Evolutionary conservation across 257 asterid species (phyloP), one percentile per base, ranked within the genome.

Genomic region (Penstemon newberryi): DNA sequence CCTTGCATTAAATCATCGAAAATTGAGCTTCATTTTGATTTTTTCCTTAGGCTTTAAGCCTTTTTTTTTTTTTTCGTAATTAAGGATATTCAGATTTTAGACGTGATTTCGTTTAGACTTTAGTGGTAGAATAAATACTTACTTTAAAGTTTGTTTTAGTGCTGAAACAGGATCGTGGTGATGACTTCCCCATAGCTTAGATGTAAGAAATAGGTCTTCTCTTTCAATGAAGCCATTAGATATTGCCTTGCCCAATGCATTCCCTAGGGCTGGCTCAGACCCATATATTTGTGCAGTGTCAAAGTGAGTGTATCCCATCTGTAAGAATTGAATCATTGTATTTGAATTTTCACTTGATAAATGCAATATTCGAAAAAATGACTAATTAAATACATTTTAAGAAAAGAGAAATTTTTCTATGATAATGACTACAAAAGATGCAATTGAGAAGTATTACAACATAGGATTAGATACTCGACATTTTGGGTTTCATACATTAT

Each of bases 251-350:
- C 69, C 54, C 46, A 91, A 60, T 3, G 96, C 96, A 44, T 74
- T 80, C n/a, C 98, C 96, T 9, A 91, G 37, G 6, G 96, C 87
- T 0, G 80, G 77, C 73, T 92, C 96, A 0, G 98, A 92, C 4
- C 96, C 98, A 41, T 92, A 89, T 59, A 89, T 71, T 46, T 76
- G 87, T 0, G 98, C 98, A 1, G 96, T 89, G 77, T 91, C 98
- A 10, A 91, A 91, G 62, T 89, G 98, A n/a, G 75, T 71, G 70
- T 87, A 91, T 0, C 96, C 96, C 87, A 84, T 79, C 98, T 92
- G 82, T 63, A 42, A 38, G 19, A 61, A 6, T 4, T 13, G 46
- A 37, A 61, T 42, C 56, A 66, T 2, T 25, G 19, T 5, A 9
- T 10, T 46, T 36, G 36, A 38, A 37, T 25, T 25, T 25, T 25